Base-by-base conservation (phyloP, 805 yeast genomes). In the Tetrapisispora taiwanensis region DNA sequence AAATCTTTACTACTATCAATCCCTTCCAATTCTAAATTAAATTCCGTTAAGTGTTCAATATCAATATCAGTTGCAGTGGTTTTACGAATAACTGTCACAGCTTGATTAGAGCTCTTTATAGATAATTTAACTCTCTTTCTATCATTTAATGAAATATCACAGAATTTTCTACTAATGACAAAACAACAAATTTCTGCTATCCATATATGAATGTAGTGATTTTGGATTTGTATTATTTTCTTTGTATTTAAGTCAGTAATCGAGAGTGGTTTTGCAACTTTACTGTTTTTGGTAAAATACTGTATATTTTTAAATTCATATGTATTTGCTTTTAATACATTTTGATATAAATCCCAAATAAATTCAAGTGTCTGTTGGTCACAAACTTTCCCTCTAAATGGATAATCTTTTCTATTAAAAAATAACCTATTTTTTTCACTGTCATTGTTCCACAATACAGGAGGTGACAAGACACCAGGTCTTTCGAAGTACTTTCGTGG, bases 121-220 rank as follows among this genome's bases (percentile, higher is more conserved):
- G 41, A 33, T 9, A 53, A 44, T 17, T 52, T 47, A 5, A 54
- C 35, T 19, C 41, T 43, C 8, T 48, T 45, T 40, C 46, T 48
- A 18, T 47, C 45, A 18, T 39, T 48, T 30, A 46, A 48, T 3
- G 36, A 28, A 1, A 54, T 22, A 4, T 45, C 42, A 10, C 49
- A 30, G 35, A 20, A 32, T 8, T 42, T 36, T 19, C 56, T 48
- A 17, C 50, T 42, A 7, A 57, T 39, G 38, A 50, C 54, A 12
- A 57, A 19, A 37, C 49, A 46, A 9, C 35, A 14, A 2, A 47
- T 46, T 1, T 49, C 51, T 2, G 50, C 50, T 30, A 45, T 46
- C 55, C 57, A 57, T 26, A 55, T 31, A 39, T 49, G 52, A 7
- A 54, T 28, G 14, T 48, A 33, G 15, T 48, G 20, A 39, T 31